Percentiles rank a stretch among this genome's conserved stretches.
These are phyloP conservation scores for Luffa aegyptiaca DNA, from an alignment of 306 rosid genomes.

Conservation along the genomic window DNA sequence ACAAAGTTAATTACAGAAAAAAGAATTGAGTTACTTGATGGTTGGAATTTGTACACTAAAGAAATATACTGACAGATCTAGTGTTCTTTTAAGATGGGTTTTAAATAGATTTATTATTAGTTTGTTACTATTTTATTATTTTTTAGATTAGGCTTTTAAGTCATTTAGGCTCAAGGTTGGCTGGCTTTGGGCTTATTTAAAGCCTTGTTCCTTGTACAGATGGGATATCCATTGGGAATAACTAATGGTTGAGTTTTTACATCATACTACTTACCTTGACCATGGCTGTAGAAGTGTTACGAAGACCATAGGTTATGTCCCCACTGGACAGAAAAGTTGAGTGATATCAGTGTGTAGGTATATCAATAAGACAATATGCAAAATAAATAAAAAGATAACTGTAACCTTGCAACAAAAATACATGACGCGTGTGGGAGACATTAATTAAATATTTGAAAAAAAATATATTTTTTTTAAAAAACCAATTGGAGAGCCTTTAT, in stretches of 20 bases:
- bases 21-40: not conserved
- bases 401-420: not conserved
- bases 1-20: not conserved
- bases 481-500: not conserved
- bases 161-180: not conserved
- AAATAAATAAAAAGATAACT: not conserved
- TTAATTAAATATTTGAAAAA: not conserved
- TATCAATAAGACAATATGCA: conserved; percentile 6
- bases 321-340: conserved; percentile 49
- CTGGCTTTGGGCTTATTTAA: not conserved
- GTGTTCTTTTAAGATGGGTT: not conserved
- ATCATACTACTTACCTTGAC: conserved; percentile 35
- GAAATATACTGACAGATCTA: not conserved
- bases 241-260: not conserved
- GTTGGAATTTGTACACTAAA: not conserved
- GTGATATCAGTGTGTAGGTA: not conserved
- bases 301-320: conserved; percentile 67
- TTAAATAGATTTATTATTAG: not conserved
- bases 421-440: not conserved
- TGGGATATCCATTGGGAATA: not conserved
- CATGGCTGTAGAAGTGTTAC: conserved; percentile 61
- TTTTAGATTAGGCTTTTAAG: not conserved
- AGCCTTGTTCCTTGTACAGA: not conserved
- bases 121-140: not conserved
- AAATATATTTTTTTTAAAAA: not conserved